phyloP scores from a whole-genome alignment of 2,329 filamentous ascomycete genomes.

The Periconia sp. region DNA sequence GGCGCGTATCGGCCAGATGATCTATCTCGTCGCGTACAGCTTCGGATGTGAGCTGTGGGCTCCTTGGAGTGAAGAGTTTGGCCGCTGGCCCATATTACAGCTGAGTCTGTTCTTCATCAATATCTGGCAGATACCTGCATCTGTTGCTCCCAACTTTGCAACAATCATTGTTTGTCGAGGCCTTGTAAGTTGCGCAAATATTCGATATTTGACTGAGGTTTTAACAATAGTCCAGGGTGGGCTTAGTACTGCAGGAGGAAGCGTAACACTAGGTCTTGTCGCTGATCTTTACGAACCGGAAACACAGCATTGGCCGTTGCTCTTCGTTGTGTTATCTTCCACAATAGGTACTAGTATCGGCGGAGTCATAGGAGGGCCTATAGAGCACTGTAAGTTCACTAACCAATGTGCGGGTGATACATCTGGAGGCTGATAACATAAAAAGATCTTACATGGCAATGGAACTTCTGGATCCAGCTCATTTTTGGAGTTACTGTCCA shows the following conservation, averaged over 20 bases:
- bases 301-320: conserved; percentile 61
- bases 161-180: conserved; percentile 63
- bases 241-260: conserved; percentile 59
- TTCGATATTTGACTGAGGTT: conserved; percentile 40
- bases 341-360: conserved; percentile 74
- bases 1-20: conserved; percentile 26
- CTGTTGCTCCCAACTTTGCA: conserved; percentile 63
- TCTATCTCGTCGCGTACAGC: conserved; percentile 74
- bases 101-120: conserved; percentile 72
- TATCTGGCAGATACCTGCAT: conserved; percentile 67
- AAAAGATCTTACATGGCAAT: conserved; percentile 42
- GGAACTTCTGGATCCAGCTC: conserved; percentile 81
- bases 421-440: too few relatives aligned
- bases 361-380: conserved; percentile 63
- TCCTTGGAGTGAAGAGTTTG: conserved; percentile 76
- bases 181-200: conserved; percentile 54
- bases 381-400: conserved; percentile 28
- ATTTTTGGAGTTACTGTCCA: conserved; percentile 74
- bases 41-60: conserved; percentile 88
- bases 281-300: conserved; percentile 62
- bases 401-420: too few relatives aligned
- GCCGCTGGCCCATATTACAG: conserved; percentile 73
- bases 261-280: conserved; percentile 64
- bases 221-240: conserved; percentile 25
- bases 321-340: conserved; percentile 51